Percentiles rank a stretch among this genome's conserved stretches.
Conservation (phyloP, 108 stramenopile genomes). For the Skeletonema potamos region DNA sequence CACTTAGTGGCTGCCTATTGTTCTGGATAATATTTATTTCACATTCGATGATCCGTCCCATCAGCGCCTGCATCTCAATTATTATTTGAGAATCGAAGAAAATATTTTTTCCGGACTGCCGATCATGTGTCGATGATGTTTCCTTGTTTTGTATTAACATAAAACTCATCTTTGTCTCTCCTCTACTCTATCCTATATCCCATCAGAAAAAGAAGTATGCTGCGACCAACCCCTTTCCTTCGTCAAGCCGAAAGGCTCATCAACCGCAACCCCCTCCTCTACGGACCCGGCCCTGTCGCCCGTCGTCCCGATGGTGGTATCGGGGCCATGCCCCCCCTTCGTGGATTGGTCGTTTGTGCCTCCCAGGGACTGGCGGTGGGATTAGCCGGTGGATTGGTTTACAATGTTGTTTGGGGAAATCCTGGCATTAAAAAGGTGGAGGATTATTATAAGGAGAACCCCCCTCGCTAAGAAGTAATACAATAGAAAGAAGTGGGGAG, state of each 20-base stretch:
- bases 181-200: neutral
- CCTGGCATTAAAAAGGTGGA: conserved; percentile 61
- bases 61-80: neutral
- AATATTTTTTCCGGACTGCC: neutral
- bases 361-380: conserved; percentile 62
- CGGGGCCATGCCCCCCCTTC: conserved; percentile 72
- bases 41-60: neutral
- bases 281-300: conserved; percentile 80
- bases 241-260: conserved; percentile 50
- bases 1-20: neutral
- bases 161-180: neutral
- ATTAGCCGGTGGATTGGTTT: conserved; percentile 53
- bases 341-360: conserved; percentile 67
- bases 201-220: neutral
- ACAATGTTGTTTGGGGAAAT: conserved; percentile 68
- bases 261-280: conserved; percentile 71
- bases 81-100: neutral
- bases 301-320: conserved; percentile 61
- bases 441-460: conserved; percentile 86
- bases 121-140: neutral
- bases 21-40: neutral
- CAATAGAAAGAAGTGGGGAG: neutral
- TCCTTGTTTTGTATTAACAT: neutral
- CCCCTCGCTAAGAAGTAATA: conserved; percentile 62
- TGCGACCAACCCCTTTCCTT: neutral